These are phyloP conservation scores for Lentithecium fluviatile DNA, from an alignment of 495 filamentous ascomycete genomes.

Conservation along the genomic window DNA sequence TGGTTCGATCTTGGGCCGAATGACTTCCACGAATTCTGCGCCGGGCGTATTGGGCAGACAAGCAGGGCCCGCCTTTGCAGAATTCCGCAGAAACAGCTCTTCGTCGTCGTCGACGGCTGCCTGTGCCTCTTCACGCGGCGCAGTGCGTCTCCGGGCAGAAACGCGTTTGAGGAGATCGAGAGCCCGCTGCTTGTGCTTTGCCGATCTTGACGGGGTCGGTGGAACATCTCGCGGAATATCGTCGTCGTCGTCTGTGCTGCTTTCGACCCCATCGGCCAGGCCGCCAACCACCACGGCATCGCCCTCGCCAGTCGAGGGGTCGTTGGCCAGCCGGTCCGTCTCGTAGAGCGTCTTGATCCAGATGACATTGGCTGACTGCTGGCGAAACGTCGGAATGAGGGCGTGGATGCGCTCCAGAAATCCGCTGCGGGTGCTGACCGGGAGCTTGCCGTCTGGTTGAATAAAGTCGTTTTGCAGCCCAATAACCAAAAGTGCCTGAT, in stretches of 20 bases:
- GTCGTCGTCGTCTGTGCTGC: constrained; percentile 29
- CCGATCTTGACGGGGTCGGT: constrained; percentile 27
- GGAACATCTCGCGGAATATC: constrained; percentile 25
- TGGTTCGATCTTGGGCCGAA: constrained; percentile 50
- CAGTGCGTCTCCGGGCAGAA: constrained; percentile 21
- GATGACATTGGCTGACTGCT: constrained; percentile 69
- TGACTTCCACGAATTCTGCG: constrained; percentile 62
- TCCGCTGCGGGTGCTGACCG: constrained; percentile 61
- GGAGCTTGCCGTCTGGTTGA: constrained; percentile 64
- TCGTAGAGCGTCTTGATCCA: constrained; percentile 83
- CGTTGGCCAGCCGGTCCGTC: constrained; percentile 54
- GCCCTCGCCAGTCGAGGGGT: constrained; percentile 46
- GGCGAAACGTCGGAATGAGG: constrained; percentile 72
- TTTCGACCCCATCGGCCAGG: constrained; percentile 29
- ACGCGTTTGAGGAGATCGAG: constrained; percentile 37
- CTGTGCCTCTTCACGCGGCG: constrained; percentile 15
- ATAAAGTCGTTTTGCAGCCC: constrained; percentile 94
- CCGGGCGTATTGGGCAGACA: constrained; percentile 66
- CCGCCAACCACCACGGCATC: constrained; percentile 47
- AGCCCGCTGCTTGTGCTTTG: constrained; percentile 30
- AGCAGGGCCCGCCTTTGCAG: constrained; percentile 46
- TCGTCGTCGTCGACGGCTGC: constrained; percentile 47
- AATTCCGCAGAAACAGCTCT: constrained; percentile 61
- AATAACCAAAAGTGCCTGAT: constrained; percentile 79
- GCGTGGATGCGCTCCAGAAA: constrained; percentile 66